Percentiles rank a stretch among this genome's conserved stretches.
Evolutionary conservation across 1,139 yeast species (phyloP).

Genomic region (Blastobotrys capitulatus): DNA sequence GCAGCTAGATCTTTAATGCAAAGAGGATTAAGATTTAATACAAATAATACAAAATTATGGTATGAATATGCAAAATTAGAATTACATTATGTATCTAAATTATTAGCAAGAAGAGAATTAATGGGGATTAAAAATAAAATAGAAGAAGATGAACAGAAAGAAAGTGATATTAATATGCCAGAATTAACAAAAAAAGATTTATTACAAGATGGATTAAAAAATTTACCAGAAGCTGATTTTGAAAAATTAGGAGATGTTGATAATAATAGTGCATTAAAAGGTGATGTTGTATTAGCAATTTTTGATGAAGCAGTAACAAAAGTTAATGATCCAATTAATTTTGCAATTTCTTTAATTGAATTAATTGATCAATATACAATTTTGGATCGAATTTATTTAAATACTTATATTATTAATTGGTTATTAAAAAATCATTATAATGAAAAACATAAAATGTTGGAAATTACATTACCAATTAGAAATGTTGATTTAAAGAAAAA

Average conservation of each 20-base stretch:
- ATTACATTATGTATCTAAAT: constrained; percentile 74
- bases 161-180: constrained; percentile 32
- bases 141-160: constrained; percentile 41
- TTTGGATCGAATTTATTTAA: constrained; percentile 62
- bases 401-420: constrained; percentile 55
- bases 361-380: constrained; percentile 63
- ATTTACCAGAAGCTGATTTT: constrained; percentile 83
- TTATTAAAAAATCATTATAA: constrained; percentile 33
- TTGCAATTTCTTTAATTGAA: constrained; percentile 36
- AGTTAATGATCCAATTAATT: constrained; percentile 24
- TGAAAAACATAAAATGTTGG: constrained; percentile 37
- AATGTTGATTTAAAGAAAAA: constrained; percentile 33
- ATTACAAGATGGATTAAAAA: constrained; percentile 56
- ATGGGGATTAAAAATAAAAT: constrained; percentile 66
- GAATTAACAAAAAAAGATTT: constrained; percentile 42
- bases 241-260: constrained; percentile 80
- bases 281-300: constrained; percentile 80
- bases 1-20: constrained; percentile 87
- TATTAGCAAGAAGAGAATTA: constrained; percentile 76
- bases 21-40: constrained; percentile 76
- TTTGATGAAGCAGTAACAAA: constrained; percentile 63
- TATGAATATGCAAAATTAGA: constrained; percentile 83
- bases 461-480: constrained; percentile 65
- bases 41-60: constrained; percentile 73
- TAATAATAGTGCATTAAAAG: constrained; percentile 83